A percentile compares a stretch with the other conserved stretches of the same genome.
phyloP scores from a whole-genome alignment of 192 early-diverging fungal species.

The Coemansia sp. region DNA sequence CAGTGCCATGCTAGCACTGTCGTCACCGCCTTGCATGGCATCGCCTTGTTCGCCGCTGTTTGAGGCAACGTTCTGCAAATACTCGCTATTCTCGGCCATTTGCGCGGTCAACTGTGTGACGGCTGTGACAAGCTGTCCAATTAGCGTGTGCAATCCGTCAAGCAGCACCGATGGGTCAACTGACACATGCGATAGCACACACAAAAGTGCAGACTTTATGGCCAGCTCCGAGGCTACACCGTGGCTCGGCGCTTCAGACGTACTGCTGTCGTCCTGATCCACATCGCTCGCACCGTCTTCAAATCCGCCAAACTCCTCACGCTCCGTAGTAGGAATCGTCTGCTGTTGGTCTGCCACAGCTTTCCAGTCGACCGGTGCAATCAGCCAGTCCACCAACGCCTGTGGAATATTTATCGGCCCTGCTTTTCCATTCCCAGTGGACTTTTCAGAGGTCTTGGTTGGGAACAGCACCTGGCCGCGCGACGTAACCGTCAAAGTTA shows the following conservation, averaged over 20 bases:
- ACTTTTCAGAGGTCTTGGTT: background rate
- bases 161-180: constrained; percentile 20
- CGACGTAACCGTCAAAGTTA: constrained; percentile 29
- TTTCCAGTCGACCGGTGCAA: constrained; percentile 28
- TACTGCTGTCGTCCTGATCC: background rate
- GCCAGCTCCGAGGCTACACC: constrained; percentile 6
- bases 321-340: constrained; percentile 20
- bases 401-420: constrained; percentile 5
- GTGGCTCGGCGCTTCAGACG: background rate
- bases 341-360: constrained; percentile 10
- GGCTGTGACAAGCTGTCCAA: constrained; percentile 11
- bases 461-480: constrained; percentile 45
- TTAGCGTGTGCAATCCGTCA: constrained; percentile 16
- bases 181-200: constrained; percentile 22
- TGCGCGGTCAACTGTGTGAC: constrained; percentile 16
- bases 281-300: constrained; percentile 5
- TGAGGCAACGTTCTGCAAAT: constrained; percentile 7
- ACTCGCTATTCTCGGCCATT: constrained; percentile 10
- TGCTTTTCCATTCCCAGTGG: background rate
- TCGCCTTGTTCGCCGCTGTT: background rate
- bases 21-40: constrained; percentile 6
- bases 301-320: constrained; percentile 24
- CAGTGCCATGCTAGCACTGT: constrained; percentile 25
- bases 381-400: constrained; percentile 30
- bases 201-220: constrained; percentile 24